Evolutionary conservation across 495 filamentous ascomycete species (phyloP).

Genomic region (Elasticomyces elasticus): DNA sequence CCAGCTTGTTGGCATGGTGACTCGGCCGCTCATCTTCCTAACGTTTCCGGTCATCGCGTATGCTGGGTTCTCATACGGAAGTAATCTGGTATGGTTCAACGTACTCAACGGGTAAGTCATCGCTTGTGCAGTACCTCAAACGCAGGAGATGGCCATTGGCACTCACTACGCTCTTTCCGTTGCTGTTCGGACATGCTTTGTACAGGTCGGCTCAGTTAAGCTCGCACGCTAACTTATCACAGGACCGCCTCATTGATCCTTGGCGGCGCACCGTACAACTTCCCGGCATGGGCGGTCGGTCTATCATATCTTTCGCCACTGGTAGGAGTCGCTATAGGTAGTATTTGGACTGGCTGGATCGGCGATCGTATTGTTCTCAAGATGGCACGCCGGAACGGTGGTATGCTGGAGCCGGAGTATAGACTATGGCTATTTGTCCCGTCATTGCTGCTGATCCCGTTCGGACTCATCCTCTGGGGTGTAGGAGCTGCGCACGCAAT

Average conservation of each 20-base stretch:
- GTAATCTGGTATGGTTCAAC: slow-evolving; percentile 56
- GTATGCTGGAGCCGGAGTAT: slow-evolving; percentile 53
- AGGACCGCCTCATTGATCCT: slow-evolving; percentile 51
- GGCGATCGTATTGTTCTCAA: slow-evolving; percentile 51
- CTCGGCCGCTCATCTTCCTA: slow-evolving; percentile 39
- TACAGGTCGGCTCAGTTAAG: neutral
- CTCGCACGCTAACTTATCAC: neutral
- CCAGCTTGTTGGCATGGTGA: slow-evolving; percentile 44
- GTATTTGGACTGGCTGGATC: slow-evolving; percentile 42
- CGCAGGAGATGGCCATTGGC: no score
- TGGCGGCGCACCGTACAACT: slow-evolving; percentile 46
- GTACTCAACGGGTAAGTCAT: slow-evolving; percentile 52
- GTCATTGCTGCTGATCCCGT: slow-evolving; percentile 44
- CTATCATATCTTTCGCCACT: slow-evolving; percentile 50
- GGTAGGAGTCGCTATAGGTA: slow-evolving; percentile 43
- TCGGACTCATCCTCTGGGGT: slow-evolving; percentile 56
- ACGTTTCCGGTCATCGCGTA: slow-evolving; percentile 55
- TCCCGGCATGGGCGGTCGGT: slow-evolving; percentile 50
- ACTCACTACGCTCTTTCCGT: no score
- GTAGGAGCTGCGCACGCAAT: slow-evolving; percentile 48
- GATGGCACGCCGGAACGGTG: slow-evolving; percentile 51
- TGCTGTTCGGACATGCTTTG: no score
- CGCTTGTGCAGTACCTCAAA: no score
- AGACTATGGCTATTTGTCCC: slow-evolving; percentile 53
- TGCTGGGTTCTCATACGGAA: slow-evolving; percentile 56